phyloP scores from a whole-genome alignment of 2,329 filamentous ascomycete species.

The Talaromyces atroroseus region DNA sequence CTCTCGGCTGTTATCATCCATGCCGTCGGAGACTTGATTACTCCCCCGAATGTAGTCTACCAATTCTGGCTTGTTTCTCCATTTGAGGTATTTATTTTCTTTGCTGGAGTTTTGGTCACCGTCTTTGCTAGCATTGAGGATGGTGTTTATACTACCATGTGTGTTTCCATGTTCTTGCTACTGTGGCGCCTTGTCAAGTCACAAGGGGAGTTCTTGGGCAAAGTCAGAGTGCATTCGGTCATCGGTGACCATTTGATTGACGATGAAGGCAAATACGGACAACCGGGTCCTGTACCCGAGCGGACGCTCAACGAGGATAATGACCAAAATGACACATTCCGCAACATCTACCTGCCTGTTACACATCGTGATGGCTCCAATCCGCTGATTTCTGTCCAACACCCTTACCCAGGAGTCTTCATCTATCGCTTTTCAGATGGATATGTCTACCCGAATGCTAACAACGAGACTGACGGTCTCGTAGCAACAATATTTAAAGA shows the following conservation, averaged over 20 bases:
- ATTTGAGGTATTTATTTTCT: constrained; percentile 85
- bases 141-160: constrained; percentile 84
- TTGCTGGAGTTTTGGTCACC: constrained; percentile 84
- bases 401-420: constrained; percentile 85
- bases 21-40: constrained; percentile 87
- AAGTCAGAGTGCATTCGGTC: constrained; percentile 77
- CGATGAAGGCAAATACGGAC: constrained; percentile 57
- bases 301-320: constrained; percentile 20
- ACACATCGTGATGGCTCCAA: constrained; percentile 88
- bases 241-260: constrained; percentile 68
- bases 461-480: constrained; percentile 78
- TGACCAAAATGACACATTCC: constrained; percentile 48
- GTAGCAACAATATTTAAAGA: constrained; percentile 61
- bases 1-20: constrained; percentile 91
- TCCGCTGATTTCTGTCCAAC: constrained; percentile 70
- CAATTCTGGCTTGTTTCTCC: constrained; percentile 94
- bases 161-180: constrained; percentile 68
- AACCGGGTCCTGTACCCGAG: constrained; percentile 36
- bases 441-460: constrained; percentile 94
- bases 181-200: constrained; percentile 80
- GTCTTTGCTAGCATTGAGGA: constrained; percentile 85
- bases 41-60: constrained; percentile 83
- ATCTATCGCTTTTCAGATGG: constrained; percentile 94
- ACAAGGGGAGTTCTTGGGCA: constrained; percentile 75
- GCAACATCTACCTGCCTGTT: constrained; percentile 82